Evolutionary conservation across 2,329 filamentous ascomycete genomes (phyloP), one percentile per base, ranked within the genome.

Genomic region (Dactylellina sp.): DNA sequence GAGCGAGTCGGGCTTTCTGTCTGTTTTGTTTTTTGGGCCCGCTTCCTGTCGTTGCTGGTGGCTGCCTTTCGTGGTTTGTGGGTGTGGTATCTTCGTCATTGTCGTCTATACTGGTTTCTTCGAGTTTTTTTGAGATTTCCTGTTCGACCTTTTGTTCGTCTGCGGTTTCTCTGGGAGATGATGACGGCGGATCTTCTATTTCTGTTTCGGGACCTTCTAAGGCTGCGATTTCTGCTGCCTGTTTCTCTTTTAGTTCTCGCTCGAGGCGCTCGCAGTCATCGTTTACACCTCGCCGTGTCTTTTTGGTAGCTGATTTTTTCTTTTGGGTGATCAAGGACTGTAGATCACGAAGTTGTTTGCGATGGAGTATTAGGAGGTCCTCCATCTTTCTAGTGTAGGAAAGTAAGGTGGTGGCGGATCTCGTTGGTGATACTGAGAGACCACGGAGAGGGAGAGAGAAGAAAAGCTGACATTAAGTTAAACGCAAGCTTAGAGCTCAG

Each of bases 291-390:
- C 90, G 92, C 79, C 84, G 87, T 77, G 86, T 93, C 87, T 88
- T 92, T 83, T 98, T 99, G 50, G 90, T 96, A 14, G 95, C 93
- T 77, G 91, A 90, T 84, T 97, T 98, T 85, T 97, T 99, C 86
- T 97, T 98, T 82, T 90, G 93, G 3, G 92, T 97, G 79, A 96
- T 89, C 71, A 90, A 89, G 56, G 88, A 86, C 81, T 96, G 91
- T 24, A 99, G 85, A 75, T 98, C 94, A 78, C 89, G 89, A 81
- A 91, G 89, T 82, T 99, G 94, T 81, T 92, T 95, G 78, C 92
- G 89, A 81, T 99, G 95, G 50, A 89, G 90, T 39, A 88, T 84
- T 78, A 92, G 89, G 64, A 95, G 83, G 75, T 91, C 89, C 72
- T 97, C 93, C 82, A 95, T 87, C 11, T 37, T 64, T 25, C 42